Evolutionary conservation across 2,329 filamentous ascomycete genomes (phyloP).

Genomic region (Shiraia bambusicola): DNA sequence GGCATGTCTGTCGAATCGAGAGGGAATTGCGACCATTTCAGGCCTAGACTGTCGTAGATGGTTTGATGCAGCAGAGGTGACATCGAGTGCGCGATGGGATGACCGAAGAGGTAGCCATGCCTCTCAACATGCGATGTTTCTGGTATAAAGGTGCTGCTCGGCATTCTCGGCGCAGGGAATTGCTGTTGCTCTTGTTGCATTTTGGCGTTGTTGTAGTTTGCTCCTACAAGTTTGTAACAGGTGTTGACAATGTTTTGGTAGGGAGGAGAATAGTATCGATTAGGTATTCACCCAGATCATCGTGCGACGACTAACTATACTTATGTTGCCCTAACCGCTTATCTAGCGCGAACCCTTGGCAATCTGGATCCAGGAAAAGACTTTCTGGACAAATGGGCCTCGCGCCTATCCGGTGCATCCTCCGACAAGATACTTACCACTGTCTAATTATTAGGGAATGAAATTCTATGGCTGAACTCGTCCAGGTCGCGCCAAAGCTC

Average conservation of each 20-base stretch:
- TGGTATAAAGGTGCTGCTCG: conserved; percentile 14
- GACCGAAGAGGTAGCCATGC: conserved; percentile 59
- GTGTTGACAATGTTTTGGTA: not conserved
- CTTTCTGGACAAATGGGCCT: conserved; percentile 4
- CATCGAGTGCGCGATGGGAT: conserved; percentile 59
- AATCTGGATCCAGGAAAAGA: conserved; percentile 12
- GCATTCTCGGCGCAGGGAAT: conserved; percentile 11
- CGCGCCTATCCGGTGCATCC: conserved; percentile 6
- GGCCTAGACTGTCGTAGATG: conserved; percentile 53
- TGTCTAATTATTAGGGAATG: too few relatives aligned
- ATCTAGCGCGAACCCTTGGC: not conserved
- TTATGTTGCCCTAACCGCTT: not conserved
- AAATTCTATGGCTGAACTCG: not conserved
- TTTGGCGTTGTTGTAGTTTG: not conserved
- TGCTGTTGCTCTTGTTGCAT: not conserved
- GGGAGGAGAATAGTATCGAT: not conserved
- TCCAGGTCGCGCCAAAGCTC: conserved; percentile 12
- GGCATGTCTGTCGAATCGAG: conserved; percentile 50
- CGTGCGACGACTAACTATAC: not conserved
- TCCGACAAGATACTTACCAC: too few relatives aligned
- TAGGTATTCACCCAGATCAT: not conserved
- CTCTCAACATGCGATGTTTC: conserved; percentile 37
- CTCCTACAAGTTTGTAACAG: too few relatives aligned
- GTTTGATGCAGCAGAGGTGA: conserved; percentile 58
- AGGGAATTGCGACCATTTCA: conserved; percentile 56